Percentiles rank a stretch among this genome's conserved stretches.
phyloP scores from a whole-genome alignment of 139 green algal genomes.

The Chlamydomonas incerta region DNA sequence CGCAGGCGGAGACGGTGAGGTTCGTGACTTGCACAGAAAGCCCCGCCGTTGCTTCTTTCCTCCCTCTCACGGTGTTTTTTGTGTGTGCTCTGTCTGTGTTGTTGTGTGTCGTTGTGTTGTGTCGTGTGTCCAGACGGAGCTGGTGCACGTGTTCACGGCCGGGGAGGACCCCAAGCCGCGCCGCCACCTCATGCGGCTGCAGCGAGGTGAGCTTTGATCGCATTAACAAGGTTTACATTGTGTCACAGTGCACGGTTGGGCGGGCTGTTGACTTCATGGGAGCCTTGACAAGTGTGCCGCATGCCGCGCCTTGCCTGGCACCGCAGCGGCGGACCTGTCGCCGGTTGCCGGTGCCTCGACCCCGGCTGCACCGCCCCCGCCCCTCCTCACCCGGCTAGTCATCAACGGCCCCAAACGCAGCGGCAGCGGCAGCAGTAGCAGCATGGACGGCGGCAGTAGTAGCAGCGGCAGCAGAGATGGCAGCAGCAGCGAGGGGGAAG shows the following conservation, averaged over 20 bases:
- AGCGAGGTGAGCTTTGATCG: not conserved
- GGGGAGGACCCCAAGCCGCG: conserved; percentile 10
- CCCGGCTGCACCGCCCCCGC: not conserved
- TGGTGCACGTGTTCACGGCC: conserved; percentile 39
- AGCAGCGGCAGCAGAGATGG: not conserved
- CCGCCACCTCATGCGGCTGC: conserved; percentile 46
- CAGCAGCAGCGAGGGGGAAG: not conserved
- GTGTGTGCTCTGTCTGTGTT: no score
- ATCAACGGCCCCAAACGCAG: conserved; percentile 2
- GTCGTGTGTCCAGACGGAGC: conserved; percentile 43
- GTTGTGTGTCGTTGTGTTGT: no score
- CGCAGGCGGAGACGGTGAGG: not conserved
- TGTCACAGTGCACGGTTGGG: not conserved
- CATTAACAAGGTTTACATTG: not conserved
- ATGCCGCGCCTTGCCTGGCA: not conserved
- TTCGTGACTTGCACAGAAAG: no score
- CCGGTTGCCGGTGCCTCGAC: no score
- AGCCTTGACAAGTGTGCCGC: not conserved
- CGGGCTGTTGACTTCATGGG: not conserved
- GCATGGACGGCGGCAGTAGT: no score
- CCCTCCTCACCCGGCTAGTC: not conserved
- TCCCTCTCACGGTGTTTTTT: no score
- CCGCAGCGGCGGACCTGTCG: not conserved
- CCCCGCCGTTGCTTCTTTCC: no score
- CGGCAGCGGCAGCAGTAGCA: not conserved